Evolutionary conservation across 352 stramenopile genomes (phyloP), one percentile per base, ranked within the genome.

Genomic region (Pythium grandisporangium): DNA sequence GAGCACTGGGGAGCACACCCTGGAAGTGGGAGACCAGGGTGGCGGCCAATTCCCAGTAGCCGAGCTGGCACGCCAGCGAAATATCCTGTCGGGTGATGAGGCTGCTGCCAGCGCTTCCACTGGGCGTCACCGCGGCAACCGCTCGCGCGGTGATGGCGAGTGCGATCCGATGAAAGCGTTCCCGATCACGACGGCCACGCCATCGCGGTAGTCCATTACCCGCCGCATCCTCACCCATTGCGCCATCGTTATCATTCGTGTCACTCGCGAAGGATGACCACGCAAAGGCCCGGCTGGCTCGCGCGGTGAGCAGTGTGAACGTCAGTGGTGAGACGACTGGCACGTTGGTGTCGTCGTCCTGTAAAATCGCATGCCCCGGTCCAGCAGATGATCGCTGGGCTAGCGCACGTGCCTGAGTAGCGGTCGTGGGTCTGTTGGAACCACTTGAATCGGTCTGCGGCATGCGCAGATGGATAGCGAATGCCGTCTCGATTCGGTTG

Each of bases 21-120:
- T 80, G 71, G n/a, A n/a, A n/a, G n/a, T 78, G 63, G 2, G 58
- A 53, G 2, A 84, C 42, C 11, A 84, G 37, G 14, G 72, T 19
- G 7, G 61, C 53, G 0, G 68, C 58, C 0, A 84, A 27, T 6
- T 61, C 46, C 71, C 71, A 84, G 23, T 70, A 80, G 5, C 71
- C 68, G 3, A 74, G 27, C 2, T 20, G 34, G 21, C 71, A 70
- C 4, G 71, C 63, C n/a, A 73, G 37, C 27, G 70, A 48, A 2
- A 84, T 49, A 37, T 82, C 68, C 10, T 66, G 51, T 0, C 55
- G 55, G 5, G 66, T 72, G n/a, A 82, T 53, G n/a, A 77, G 39
- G 35, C 68, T 62, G 40, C 66, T 67, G 25, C 49, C 42, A 25
- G 44, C 49, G 44, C 46, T 61, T 12, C 53, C 53, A 27, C 43